Base-by-base conservation (phyloP, 345 rosid genomes). In the Citrus cavaleriei region DNA sequence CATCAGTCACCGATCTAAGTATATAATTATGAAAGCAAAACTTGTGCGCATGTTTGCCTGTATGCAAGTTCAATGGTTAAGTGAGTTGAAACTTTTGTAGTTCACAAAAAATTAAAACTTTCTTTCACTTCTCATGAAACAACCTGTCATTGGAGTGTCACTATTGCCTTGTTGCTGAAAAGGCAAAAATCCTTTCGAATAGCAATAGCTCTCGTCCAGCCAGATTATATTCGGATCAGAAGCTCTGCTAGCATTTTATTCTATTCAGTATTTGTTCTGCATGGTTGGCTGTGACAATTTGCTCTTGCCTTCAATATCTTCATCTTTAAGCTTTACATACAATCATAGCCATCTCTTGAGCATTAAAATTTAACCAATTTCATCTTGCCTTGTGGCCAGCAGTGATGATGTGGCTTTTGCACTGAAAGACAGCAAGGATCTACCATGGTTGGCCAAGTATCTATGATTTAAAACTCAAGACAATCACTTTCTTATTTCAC, bases 341-440 rank as follows among this genome's bases (percentile, higher is more conserved):
- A 58, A 7, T n/a, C 3, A 10, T 59, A 59, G 27, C 62, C 24
- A 57, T 22, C 14, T 0, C 62, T 6, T 8, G 30, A 28, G 21
- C 10, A 32, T 61, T 65, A 19, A 58, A 18, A 73, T n/a, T 71
- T 79, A 68, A 83, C 30, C 68, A 21, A 24, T 51, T 73, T 55
- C 60, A 32, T 49, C 64, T 73, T 81, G 62, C 16, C 40, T n/a
- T 67, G 51, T 13, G 51, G 5, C 25, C 82, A 81, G 87, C 94
- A 90, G 98, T 83, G 98, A 95, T 78, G 98, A 95, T 69, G 95
- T 93, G 74, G 87, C 93, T 71, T 95, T 95, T 83, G 98, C 98
- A 7, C 87, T 95, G 82, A 93, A 95, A 84, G 95, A 90, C 80
- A 78, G 87, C 86, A 86, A 83, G 83, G 97, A 92, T 66, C 81